These are phyloP conservation scores for Protomyces macrosporus DNA, from an alignment of 1,139 yeast species.

Conservation along the genomic window DNA sequence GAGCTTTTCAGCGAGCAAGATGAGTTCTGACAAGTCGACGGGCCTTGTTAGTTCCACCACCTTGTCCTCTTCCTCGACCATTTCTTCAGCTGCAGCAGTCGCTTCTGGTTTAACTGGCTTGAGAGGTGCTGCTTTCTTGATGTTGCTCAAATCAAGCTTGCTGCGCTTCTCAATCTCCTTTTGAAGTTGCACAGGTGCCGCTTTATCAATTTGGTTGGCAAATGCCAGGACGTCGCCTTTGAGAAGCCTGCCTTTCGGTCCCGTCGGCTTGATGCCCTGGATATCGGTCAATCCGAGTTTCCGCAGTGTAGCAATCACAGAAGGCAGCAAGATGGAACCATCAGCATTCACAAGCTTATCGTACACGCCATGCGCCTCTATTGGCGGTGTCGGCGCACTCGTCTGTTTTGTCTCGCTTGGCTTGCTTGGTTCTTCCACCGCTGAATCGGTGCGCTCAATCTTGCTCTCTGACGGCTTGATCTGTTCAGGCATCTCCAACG, in stretches of 20 bases:
- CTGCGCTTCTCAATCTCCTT: conserved; percentile 53
- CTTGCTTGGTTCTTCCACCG: conserved; percentile 27
- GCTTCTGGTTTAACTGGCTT: conserved; percentile 38
- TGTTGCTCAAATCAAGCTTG: conserved; percentile 71
- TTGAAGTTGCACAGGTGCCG: conserved; percentile 51
- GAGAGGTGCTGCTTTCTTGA: conserved; percentile 47
- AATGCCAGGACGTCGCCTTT: conserved; percentile 88
- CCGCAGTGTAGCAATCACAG: conserved; percentile 65
- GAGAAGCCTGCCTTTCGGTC: conserved; percentile 78
- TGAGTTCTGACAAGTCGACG: conserved; percentile 31
- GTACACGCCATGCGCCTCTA: background rate
- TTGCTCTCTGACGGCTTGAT: conserved; percentile 17
- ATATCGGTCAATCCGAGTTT: conserved; percentile 56
- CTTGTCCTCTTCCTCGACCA: conserved; percentile 34
- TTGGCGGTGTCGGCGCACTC: background rate
- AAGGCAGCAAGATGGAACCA: conserved; percentile 56
- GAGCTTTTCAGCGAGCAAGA: conserved; percentile 20
- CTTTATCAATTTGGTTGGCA: conserved; percentile 62
- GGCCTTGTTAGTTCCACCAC: conserved; percentile 36
- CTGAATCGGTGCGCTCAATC: conserved; percentile 32
- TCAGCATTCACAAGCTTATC: conserved; percentile 3
- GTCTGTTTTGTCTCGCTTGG: background rate
- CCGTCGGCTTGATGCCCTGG: conserved; percentile 82
- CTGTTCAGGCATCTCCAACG: conserved; percentile 54
- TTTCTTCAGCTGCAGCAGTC: conserved; percentile 38